Percentiles rank a stretch among this genome's conserved stretches.
phyloP scores from a whole-genome alignment of 1,139 yeast species.

The Magnusiomyces sp. region DNA sequence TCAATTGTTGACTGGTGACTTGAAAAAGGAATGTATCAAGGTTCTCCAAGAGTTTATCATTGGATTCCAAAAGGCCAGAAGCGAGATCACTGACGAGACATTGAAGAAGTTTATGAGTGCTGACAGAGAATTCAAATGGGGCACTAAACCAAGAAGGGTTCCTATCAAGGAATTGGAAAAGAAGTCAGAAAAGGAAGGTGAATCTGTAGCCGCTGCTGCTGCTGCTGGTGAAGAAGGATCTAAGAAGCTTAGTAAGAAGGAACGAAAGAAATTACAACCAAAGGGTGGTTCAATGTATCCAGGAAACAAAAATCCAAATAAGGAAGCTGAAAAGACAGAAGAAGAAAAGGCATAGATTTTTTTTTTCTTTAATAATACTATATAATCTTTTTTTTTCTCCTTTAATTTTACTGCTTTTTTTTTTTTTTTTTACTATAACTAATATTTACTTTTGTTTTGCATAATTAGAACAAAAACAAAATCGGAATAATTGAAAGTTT shows the following conservation, averaged over 20 bases:
- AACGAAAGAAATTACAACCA: slow-evolving; percentile 3
- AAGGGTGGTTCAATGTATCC: slow-evolving; percentile 3
- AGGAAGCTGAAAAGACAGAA: slow-evolving; percentile 1
- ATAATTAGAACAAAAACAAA: no score
- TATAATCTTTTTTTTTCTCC: not conserved
- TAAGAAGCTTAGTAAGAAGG: slow-evolving; percentile 4
- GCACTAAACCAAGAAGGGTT: slow-evolving; percentile 58
- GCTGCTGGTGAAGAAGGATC: not conserved
- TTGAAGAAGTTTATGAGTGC: slow-evolving; percentile 74
- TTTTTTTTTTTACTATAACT: not conserved
- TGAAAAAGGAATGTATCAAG: slow-evolving; percentile 81
- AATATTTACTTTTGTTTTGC: no score
- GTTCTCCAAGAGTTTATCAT: slow-evolving; percentile 70
- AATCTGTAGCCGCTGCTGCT: not conserved
- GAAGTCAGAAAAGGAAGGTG: slow-evolving; percentile 8
- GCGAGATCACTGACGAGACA: slow-evolving; percentile 55
- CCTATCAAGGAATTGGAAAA: slow-evolving; percentile 47
- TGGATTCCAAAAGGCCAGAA: slow-evolving; percentile 74
- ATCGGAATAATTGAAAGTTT: no score
- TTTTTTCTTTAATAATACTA: not conserved
- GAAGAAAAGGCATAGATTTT: not conserved
- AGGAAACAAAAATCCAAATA: no score
- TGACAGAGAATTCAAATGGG: slow-evolving; percentile 64
- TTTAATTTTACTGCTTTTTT: not conserved
- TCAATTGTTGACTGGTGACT: slow-evolving; percentile 81